Conservation (phyloP, 2,329 filamentous ascomycete species). For the Aureobasidium sp. region DNA sequence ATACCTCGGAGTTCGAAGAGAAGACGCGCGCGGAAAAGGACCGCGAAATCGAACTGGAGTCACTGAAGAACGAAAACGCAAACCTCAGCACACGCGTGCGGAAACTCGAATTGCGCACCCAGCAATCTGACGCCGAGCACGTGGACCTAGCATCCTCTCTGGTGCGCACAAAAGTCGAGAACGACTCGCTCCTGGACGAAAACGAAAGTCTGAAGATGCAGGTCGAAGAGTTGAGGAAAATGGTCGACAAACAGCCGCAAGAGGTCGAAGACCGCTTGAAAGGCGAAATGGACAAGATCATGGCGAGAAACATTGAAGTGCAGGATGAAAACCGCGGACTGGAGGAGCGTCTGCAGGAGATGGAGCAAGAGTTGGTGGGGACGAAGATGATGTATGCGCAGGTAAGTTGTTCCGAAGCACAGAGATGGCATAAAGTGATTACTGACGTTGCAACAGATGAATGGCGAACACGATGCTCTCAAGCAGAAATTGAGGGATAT, state of each 20-base stretch:
- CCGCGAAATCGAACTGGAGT: conserved; percentile 72
- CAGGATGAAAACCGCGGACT: conserved; percentile 85
- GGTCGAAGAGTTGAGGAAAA: conserved; percentile 73
- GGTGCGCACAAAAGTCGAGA: conserved; percentile 87
- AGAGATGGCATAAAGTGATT: not conserved
- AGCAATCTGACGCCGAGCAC: conserved; percentile 85
- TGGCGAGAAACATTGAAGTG: conserved; percentile 86
- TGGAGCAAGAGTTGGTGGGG: conserved; percentile 85
- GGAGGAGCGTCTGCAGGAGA: conserved; percentile 83
- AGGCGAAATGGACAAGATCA: conserved; percentile 81
- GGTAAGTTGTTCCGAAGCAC: conserved; percentile 51
- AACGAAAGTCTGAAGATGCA: conserved; percentile 84
- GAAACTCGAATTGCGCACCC: conserved; percentile 76
- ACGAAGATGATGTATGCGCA: conserved; percentile 95
- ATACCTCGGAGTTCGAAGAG: conserved; percentile 87
- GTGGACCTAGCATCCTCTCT: conserved; percentile 85
- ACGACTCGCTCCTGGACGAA: conserved; percentile 79
- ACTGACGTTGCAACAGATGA: conserved; percentile 31
- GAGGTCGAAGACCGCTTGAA: conserved; percentile 79
- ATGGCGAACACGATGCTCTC: conserved; percentile 42
- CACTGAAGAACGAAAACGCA: conserved; percentile 59
- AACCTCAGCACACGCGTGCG: conserved; percentile 71
- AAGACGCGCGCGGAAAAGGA: conserved; percentile 76
- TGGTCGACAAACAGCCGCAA: conserved; percentile 82
- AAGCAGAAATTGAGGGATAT: conserved; percentile 45